These are phyloP conservation scores for Racocetra persica DNA, from an alignment of 371 early-diverging fungal species.

Conservation along the genomic window DNA sequence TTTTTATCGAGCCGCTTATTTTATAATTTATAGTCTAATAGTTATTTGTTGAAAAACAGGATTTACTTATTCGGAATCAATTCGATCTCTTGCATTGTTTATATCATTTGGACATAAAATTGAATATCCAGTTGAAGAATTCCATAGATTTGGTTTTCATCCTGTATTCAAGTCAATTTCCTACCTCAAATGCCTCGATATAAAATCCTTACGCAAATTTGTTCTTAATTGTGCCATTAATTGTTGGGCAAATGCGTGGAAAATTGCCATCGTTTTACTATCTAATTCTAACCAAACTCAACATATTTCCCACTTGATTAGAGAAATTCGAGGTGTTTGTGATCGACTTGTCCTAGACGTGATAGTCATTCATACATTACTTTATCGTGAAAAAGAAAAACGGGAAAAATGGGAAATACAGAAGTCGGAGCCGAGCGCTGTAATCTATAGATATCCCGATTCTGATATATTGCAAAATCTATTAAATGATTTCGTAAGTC, in stretches of 20 bases:
- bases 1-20: too few relatives aligned
- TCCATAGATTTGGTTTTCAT: not conserved
- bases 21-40: too few relatives aligned
- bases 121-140: not conserved
- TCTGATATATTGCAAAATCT: not conserved
- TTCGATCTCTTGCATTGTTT: not conserved
- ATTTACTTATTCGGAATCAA: not conserved
- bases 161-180: not conserved
- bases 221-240: not conserved
- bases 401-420: not conserved
- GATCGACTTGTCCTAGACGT: not conserved
- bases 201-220: not conserved
- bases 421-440: not conserved
- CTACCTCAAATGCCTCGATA: not conserved
- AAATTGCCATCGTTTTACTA: not conserved
- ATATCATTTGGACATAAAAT: not conserved
- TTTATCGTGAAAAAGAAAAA: not conserved
- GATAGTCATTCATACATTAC: not conserved
- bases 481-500: not conserved
- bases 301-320: not conserved
- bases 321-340: not conserved
- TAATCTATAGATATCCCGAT: not conserved
- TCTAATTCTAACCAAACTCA: not conserved
- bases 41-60: too few relatives aligned
- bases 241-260: conserved; percentile 24